Evolutionary conservation across 495 filamentous ascomycete species (phyloP), one percentile per base, ranked within the genome.

Genomic region (Ascobolus immersus): DNA sequence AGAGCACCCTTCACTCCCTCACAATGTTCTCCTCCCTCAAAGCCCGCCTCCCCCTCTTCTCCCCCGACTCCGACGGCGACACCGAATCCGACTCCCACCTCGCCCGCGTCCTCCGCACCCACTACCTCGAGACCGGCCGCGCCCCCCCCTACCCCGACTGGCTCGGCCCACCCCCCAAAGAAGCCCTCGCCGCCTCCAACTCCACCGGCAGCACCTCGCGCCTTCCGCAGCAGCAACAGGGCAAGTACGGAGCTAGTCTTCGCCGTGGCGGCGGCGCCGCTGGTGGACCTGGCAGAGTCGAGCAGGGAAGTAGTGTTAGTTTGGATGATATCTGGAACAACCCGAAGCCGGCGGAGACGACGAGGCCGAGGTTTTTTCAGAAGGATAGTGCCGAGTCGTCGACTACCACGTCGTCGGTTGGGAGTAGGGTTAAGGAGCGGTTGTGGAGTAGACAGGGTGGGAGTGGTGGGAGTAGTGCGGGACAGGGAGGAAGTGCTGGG

Each of bases 21-120:
- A 3, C 25, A 27, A 31, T 31, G 28, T 50, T 50, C 35, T 43
- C 46, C 23, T 43, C 41, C 30, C 43, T 50, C 2, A 49, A 49
- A 33, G 38, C 46, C n/a, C 46, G 47, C 34, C 46, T 46, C 37
- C 39, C 45, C 25, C 36, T 42, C 12, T 39, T 50, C 24, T 46
- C 46, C 4, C 42, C 37, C 45, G 82, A 89, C 51, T 63, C 70
- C 36, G 82, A 91, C 56, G 77, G 76, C 40, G 82, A 93, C 47
- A 86, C 79, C 37, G 80, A 89, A 56, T 81, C 92, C 55, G 75
- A 86, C 58, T 82, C 80, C 1, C 80, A 92, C 56, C 71, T 96
- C 48, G 84, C 77, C 55, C 75, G 82, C 48, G 82, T 90, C 10
- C 69, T 96, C n/a, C 75, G 86, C 33, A 74, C 69, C 36, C 91